Percentiles rank a stretch among this genome's conserved stretches.
Evolutionary conservation across 2,329 filamentous ascomycete species (phyloP).

Genomic region (Akanthomyces lecanii): DNA sequence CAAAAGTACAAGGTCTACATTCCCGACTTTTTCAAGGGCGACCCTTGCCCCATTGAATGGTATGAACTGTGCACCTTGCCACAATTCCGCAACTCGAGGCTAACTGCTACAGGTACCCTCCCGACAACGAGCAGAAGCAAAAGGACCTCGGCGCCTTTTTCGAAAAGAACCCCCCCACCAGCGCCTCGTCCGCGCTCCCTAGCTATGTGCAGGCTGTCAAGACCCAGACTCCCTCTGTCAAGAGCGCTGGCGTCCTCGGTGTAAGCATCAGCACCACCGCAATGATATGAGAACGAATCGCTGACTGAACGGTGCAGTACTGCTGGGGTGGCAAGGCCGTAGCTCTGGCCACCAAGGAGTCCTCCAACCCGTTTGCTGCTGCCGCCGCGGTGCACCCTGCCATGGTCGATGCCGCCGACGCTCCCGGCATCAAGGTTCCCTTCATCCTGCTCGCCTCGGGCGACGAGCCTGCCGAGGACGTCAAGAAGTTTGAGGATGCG

Average conservation of each 20-base stretch:
- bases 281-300: neutral
- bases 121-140: conserved; percentile 60
- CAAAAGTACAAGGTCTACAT: conserved; percentile 81
- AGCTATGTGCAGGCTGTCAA: conserved; percentile 51
- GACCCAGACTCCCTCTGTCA: conserved; percentile 49
- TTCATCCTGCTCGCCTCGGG: conserved; percentile 60
- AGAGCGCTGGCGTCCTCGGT: conserved; percentile 58
- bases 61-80: conserved; percentile 19
- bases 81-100: neutral
- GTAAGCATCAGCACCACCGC: conserved; percentile 35
- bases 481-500: conserved; percentile 52
- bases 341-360: conserved; percentile 45
- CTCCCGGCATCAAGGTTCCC: conserved; percentile 55
- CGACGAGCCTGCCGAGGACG: conserved; percentile 55
- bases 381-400: conserved; percentile 54
- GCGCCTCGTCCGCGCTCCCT: conserved; percentile 47
- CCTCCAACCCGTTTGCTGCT: conserved; percentile 52
- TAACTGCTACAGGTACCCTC: conserved; percentile 49
- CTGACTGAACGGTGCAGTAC: conserved; percentile 35
- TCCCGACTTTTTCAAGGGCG: conserved; percentile 84
- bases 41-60: conserved; percentile 55
- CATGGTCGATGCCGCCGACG: conserved; percentile 61
- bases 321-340: conserved; percentile 72
- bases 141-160: conserved; percentile 57
- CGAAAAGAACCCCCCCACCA: conserved; percentile 43